Evolutionary conservation across 2,329 filamentous ascomycete genomes (phyloP), one percentile per base, ranked within the genome.

Genomic region (Cytospora mali): DNA sequence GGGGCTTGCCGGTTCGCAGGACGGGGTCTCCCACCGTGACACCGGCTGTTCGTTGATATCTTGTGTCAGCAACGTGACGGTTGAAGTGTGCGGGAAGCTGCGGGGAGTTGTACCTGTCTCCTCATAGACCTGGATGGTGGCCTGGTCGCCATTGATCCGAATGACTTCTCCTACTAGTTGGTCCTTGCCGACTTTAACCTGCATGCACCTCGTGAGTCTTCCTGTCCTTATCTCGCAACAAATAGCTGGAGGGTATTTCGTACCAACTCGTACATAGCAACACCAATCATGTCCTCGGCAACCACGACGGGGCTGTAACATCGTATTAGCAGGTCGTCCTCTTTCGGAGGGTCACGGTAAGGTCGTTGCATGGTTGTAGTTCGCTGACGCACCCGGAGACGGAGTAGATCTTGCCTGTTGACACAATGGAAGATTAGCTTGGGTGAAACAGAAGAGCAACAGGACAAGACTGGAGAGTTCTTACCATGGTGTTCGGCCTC

Each of bases 181-280:
- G 74, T 97, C 92, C 75, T 97, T 88, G 71, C 95, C 93, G 71
- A 99, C 94, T 81, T 86, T 90, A 76, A 96, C 93, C 91, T 94
- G 72, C 53, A 14, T 21, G 39, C 39, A 23, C 35, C 7, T 14
- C 33, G 50, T 65, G n/a, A 68, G 67, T 58, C 54, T 49, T 48
- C 16, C 49, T 60, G 53, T 18, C 21, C 21, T 29, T 11, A 13
- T 5, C n/a, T 23, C 11, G 18, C 33, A 33, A 16, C 27, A 29
- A 31, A 11, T 11, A 13, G 23, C 23, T 23, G 11, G 28, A 29
- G 48, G n/a, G 27, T 23, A 28, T 55, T 28, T 77, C 87, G 71
- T 83, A 93, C 93, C 82, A 99, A 84, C 82, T 99, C 95, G 87
- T 98, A 97, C 95, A 99, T 99, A 78, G 95, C 93, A 85, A 95